Base-by-base conservation (phyloP, 176 grass and related monocot species). In the Hsuehochloa calcarea region DNA sequence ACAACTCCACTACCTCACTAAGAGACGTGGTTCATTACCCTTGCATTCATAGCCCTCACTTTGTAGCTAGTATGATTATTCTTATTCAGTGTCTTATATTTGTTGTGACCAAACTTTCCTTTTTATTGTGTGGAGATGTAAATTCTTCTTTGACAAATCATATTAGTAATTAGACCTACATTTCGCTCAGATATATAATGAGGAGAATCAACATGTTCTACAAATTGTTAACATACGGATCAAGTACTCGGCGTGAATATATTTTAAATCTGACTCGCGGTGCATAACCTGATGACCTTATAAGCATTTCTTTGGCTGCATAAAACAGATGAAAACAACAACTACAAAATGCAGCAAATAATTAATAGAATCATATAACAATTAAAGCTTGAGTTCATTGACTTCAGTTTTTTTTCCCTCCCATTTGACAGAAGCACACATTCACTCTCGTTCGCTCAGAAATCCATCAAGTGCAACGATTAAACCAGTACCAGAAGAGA, bases 1-100 rank as follows among this genome's bases (percentile, higher is more conserved):
- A 50, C 0, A 50, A 50, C 47, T 50, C 4, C 0, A 16, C 45
- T 12, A 47, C 0, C 11, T 1, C 46, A 47, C 12, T 1, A 14
- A 47, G 0, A 47, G 3, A 3, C 3, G 3, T 47, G 12, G 10
- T 47, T 47, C 12, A 0, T 17, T 14, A 0, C 0, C 12, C 3
- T 47, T 47, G 4, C 5, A 17, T 51, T 51, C 16, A 5, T 17
- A 51, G 4, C 16, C 49, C 49, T 51, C 15, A 17, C 10, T 47
- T 47, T 13, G 12, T 47, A 47, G 45, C 45, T 47, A 14, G 45
- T 47, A 0, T 47, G 45, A 47, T 12, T 47, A 47, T 47, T 14
- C 3, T 47, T 47, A 13, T 1, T 51, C 17, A 51, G 49, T 51
- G 15, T 16, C 49, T 1, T 51, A 17, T 51, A 51, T 5, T 51